phyloP scores from a whole-genome alignment of 2,329 filamentous ascomycete genomes.

The Fusarium solani-melongenae region DNA sequence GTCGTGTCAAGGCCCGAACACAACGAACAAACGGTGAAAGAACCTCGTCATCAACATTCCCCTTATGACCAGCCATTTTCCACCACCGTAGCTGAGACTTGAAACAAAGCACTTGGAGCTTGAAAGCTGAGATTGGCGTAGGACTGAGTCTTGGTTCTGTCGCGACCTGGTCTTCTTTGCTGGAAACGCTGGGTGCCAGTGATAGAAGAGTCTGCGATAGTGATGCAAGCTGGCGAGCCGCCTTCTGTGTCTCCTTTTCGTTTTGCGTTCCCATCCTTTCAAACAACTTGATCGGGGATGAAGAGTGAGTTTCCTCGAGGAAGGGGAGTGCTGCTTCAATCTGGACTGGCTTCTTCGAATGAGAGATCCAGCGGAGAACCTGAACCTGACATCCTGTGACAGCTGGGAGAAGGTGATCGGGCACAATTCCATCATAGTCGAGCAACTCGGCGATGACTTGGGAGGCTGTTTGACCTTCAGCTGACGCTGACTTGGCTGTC shows the following conservation, averaged over 20 bases:
- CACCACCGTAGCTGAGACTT: slow-evolving; percentile 73
- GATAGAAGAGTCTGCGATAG: slow-evolving; percentile 73
- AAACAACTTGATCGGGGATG: slow-evolving; percentile 70
- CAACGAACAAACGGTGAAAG: slow-evolving; percentile 73
- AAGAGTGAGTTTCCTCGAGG: slow-evolving; percentile 62
- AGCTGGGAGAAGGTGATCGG: slow-evolving; percentile 61
- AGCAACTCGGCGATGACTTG: slow-evolving; percentile 67
- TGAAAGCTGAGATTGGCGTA: slow-evolving; percentile 67
- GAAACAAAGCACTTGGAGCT: slow-evolving; percentile 73
- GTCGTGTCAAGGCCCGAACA: slow-evolving; percentile 68
- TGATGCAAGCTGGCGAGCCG: slow-evolving; percentile 73
- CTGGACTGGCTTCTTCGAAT: slow-evolving; percentile 67
- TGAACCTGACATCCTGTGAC: slow-evolving; percentile 74
- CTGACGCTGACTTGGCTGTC: slow-evolving; percentile 41
- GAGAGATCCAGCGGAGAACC: slow-evolving; percentile 70
- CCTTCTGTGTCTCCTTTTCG: slow-evolving; percentile 64
- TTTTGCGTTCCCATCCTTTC: slow-evolving; percentile 56
- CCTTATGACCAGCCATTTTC: slow-evolving; percentile 69
- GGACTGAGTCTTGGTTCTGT: slow-evolving; percentile 65
- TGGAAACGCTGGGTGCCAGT: slow-evolving; percentile 74
- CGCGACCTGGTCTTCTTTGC: slow-evolving; percentile 68
- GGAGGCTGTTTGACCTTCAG: slow-evolving; percentile 46
- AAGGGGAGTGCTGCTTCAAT: slow-evolving; percentile 68
- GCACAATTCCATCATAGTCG: slow-evolving; percentile 64
- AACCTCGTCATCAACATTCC: slow-evolving; percentile 72